Evolutionary conservation across 1,139 yeast species (phyloP), one percentile per base, ranked within the genome.

Genomic region (Taiozyma sp.): DNA sequence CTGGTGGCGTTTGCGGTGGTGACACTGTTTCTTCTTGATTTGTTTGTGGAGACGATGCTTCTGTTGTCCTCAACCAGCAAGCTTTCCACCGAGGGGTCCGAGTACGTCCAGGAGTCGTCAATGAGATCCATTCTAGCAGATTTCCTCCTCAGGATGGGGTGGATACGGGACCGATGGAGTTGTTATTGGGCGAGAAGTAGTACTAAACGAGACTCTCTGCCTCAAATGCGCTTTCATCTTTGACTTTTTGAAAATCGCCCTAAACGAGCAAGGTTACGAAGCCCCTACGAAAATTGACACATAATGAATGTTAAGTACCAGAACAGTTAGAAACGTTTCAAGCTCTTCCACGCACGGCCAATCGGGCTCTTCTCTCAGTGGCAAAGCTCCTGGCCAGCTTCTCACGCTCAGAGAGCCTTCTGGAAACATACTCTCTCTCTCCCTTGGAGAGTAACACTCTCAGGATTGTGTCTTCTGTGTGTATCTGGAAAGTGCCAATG

Each of bases 381-480:
- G 85, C 81, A 45, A 85, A 72, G 45, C 83, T 80, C 56, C 80
- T 83, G 0, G 87, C 81, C 50, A 84, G 70, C 43, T 79, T 71
- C 51, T 83, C 87, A 50, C 92, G 72, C 60, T 82, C 86, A 27
- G 78, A 80, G 46, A 87, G 63, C 50, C 90, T 72, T 56, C 75
- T 71, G 9, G 81, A 75, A 4, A 87, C 79, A 57, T 70, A 78
- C 3, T 70, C 74, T 24, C 65, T 59, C 50, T 78, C 79, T 4
- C 78, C 81, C 47, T 68, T 63, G 61, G 74, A 58, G 62, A 70
- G 51, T 63, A 88, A 66, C 28, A 87, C 74, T 48, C 95, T 72
- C 51, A 88, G 69, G 30, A 87, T 78, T 13, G 87, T 78, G 62
- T 88, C 88, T 59, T 87, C 91, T 7, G 84, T 79, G 12, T 72